Base-by-base conservation (phyloP, 2,329 filamentous ascomycete genomes). In the Colletotrichum sp. region DNA sequence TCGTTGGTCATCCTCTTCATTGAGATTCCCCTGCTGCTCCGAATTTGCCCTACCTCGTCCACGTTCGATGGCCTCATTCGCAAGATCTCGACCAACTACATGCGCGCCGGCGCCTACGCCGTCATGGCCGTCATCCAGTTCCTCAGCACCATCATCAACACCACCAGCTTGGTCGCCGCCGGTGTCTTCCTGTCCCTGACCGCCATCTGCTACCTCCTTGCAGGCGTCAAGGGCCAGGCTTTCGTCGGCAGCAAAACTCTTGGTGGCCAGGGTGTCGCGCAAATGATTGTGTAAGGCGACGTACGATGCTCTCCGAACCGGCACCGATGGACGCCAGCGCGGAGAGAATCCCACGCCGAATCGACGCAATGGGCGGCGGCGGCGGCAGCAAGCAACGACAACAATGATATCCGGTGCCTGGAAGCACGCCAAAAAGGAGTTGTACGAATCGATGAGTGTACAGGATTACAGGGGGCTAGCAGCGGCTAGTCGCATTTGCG, bases 201-300 rank as follows among this genome's bases (percentile, higher is more conserved):
- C 6, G 93, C 91, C 44, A 77, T 93, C 67, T 98, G 96, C 90
- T 99, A 99, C 85, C 87, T 91, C 30, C 86, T 95, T 67, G 95
- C 95, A 16, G 95, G 90, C 55, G 77, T 96, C 84, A 96, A 95
- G 89, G 94, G 94, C 76, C 95, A 98, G 87, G 94, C 92, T 44
- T 98, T 98, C 85, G 92, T 96, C 79, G 95, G 95, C 77, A 98
- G 96, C 90, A 99, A 99, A 92, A 99, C 96, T 18, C 90, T 99
- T 69, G 97, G 97, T 79, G 97, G 97, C 69, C 94, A 95, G 80
- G 96, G 96, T 68, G 94, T 98, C 80, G 97, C 96, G 77, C 96
- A 98, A 89, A 98, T 99, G 96, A 98, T 99, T 86, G 96, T 99
- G 82, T 98, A 89, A 88, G 22, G 62, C 62, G 16, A n/a, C 22